Evolutionary conservation across 2,329 filamentous ascomycete species (phyloP), one percentile per base, ranked within the genome.

Genomic region (Aspergillus novoparasiticus): DNA sequence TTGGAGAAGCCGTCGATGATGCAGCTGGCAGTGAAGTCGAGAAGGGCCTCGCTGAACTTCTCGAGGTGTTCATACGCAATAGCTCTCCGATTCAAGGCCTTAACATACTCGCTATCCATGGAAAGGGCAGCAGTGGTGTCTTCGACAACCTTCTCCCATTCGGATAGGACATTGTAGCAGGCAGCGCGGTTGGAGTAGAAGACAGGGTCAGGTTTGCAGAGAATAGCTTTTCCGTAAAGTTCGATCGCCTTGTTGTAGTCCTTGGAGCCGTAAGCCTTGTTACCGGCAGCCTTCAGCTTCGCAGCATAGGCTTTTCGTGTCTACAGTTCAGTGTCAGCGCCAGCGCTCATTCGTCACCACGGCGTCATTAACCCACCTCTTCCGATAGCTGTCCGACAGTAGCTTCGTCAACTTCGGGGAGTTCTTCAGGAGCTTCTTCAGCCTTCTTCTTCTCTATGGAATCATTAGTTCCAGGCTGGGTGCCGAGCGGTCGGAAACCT

Each of bases 151-250:
- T 95, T 94, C 57, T 96, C 90, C 93, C 94, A 99, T 73, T 97
- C 87, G 68, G 88, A 89, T 76, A 95, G 88, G 69, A 95, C 93
- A 78, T 97, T 98, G 83, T 93, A 96, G 86, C 95, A 99, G 60
- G 95, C 95, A 62, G 95, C 95, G 72, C 95, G 91, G 86, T 99
- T 99, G 68, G 95, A 98, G 86, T 96, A 99, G 85, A 95, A 99
- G 78, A 99, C 94, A 36, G 95, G 93, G 75, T 99, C 95, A 62
- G 94, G 90, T 83, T 95, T 96, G 90, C 95, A 98, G 58, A 98
- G 83, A 72, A 99, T 96, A 57, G 95, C 95, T 82, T 96, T 92
- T 69, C 92, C 92, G 82, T 99, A 99, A 41, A 99, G 88, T 5
- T 94, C 91, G 76, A 99, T 99, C 70, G 95, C 95, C 73, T 88